Evolutionary conservation across 2,329 filamentous ascomycete genomes (phyloP), one percentile per base, ranked within the genome.

Genomic region (Zasmidium angulare): DNA sequence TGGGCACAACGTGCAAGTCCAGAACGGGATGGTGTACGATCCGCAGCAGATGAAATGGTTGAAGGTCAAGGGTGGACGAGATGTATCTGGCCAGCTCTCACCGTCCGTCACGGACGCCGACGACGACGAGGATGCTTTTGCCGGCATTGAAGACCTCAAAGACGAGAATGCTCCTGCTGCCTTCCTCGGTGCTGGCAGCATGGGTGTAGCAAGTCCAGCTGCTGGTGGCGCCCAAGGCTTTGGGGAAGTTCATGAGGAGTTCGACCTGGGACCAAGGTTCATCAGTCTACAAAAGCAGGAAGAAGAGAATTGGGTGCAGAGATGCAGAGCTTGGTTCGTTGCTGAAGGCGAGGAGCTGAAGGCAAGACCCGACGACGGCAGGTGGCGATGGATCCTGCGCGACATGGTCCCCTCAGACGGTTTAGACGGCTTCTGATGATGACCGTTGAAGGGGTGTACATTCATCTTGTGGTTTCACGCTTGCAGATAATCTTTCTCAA

Each of bases 11-110:
- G 89, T 96, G 14, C 93, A 97, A 76, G 89, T 97, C 36, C 92
- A 97, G 59, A 90, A 92, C n/a, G 91, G 92, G 67, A 99, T 99
- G 95, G 89, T 98, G 10, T 99, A 98, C 73, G 95, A 99, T 72
- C 95, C 95, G 2, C 88, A 91, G 63, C 91, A 91, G 68, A 98
- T 99, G 93, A 96, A 92, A 74, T 99, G 95, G 95, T 83, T 98
- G 58, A 97, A 96, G 75, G 65, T 71, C 24, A 72, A 73, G 58
- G 66, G 67, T 19, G 80, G 63, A 53, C 60, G 74, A 66, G 65
- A 75, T 69, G 60, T 73, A 60, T 69, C 65, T 20, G 73, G 74
- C 26, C 72, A 71, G 10, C 59, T 72, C 11, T 72, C 76, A 9
- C 77, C 81, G 2, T 76, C 79, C 60, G 85, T 90, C 58, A 89